Evolutionary conservation across 2,329 filamentous ascomycete genomes (phyloP).

Genomic region (Aspergillus sp.): DNA sequence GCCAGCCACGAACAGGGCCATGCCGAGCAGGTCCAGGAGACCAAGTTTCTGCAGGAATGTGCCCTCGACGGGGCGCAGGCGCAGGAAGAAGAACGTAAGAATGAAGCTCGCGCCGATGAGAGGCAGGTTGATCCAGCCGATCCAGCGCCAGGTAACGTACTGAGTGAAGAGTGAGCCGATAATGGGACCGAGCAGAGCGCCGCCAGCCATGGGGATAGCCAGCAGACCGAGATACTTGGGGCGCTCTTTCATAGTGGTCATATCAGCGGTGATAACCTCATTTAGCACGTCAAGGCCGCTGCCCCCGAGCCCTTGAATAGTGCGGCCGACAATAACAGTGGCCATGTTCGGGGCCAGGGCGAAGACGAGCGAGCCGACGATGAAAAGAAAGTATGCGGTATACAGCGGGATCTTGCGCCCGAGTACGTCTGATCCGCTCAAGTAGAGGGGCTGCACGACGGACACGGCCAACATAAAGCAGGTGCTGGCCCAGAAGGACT

Average conservation of each 20-base stretch:
- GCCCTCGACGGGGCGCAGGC: constrained; percentile 49
- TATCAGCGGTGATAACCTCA: constrained; percentile 36
- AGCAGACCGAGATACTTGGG: constrained; percentile 63
- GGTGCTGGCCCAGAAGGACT: constrained; percentile 24
- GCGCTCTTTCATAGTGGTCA: constrained; percentile 46
- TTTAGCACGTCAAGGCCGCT: constrained; percentile 1
- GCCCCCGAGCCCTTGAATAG: constrained; percentile 4
- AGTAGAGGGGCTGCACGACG: constrained; percentile 21
- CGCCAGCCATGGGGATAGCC: constrained; percentile 67
- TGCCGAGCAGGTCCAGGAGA: constrained; percentile 65
- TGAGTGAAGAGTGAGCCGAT: constrained; percentile 29
- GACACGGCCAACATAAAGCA: constrained; percentile 17
- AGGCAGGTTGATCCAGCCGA: constrained; percentile 66
- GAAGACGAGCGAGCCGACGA: constrained; percentile 45
- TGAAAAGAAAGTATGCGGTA: constrained; percentile 45
- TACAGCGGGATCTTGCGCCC: constrained; percentile 39
- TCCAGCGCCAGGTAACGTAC: constrained; percentile 55
- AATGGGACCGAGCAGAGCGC: constrained; percentile 49
- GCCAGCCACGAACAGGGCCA: constrained; percentile 59
- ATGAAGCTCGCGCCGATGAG: constrained; percentile 38
- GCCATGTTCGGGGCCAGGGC: constrained; percentile 24
- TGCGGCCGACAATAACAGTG: constrained; percentile 7
- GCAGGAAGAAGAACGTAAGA: constrained; percentile 52
- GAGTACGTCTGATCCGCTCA: constrained; percentile 29
- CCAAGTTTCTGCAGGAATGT: constrained; percentile 50